Evolutionary conservation across 345 rosid species (phyloP), one percentile per base, ranked within the genome.

Genomic region (Cardamine occulta): DNA sequence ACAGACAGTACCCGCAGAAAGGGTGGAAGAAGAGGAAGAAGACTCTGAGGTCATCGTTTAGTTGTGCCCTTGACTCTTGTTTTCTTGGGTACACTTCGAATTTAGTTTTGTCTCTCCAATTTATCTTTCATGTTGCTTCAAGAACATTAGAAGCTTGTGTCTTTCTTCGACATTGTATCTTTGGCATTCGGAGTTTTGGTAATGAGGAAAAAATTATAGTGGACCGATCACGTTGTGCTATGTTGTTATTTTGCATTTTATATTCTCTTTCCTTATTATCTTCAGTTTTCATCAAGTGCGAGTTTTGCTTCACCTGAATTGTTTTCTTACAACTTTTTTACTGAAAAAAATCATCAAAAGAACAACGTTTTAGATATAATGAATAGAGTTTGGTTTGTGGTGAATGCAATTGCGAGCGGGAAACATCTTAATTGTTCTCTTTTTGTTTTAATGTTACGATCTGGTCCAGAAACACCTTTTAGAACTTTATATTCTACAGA

Each of bases 1-100:
- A 88, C 93, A 0, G 91, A 90, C 83, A 89, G 94, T 77, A 91
- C 97, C 32, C 89, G 97, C 14, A 77, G 94, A 79, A 91, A 91
- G 91, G 85, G 97, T 73, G 97, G 97, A 55, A 79, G 97, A 66
- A 86, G 97, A 77, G 96, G 96, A 48, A 85, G 97, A 79, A 88
- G 93, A 82, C 89, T 89, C 69, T 91, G 80, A 88, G 31, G 8
- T 68, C 40, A 45, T 69, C 53, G 32, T 76, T 54, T 45, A 11
- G 2, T 17, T 63, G 58, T 70, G 34, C 58, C 42, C 42, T 62
- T 68, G 58, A 76, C 24, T 44, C 42, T 53, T 8, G 1, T 57
- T 63, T 69, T 76, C 58, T 26, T 69, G 65, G 64, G 64, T 69
- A 44, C 70, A 62, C 66, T 56, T 70, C 3, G 37, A 70, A 69